Percentiles rank a stretch among this genome's conserved stretches.
Conservation (phyloP, 768 basidiomycete species). For the Hirschioporus abietinus region DNA sequence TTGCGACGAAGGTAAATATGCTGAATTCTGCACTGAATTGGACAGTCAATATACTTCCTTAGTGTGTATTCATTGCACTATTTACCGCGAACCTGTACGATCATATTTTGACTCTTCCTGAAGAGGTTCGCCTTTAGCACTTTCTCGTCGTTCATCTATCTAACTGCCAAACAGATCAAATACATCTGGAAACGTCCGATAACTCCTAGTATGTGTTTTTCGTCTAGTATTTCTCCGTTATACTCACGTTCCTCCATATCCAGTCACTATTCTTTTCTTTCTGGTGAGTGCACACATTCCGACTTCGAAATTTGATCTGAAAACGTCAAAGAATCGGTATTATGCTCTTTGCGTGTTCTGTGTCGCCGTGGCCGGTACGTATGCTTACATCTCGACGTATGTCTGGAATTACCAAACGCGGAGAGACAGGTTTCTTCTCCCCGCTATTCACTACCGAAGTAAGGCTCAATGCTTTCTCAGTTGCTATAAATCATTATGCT, state of each 20-base stretch:
- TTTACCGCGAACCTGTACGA: neutral
- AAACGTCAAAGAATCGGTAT: neutral
- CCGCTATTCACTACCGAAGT: neutral
- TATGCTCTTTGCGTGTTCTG: neutral
- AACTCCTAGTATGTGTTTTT: neutral
- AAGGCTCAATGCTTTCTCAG: neutral
- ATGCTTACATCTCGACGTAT: neutral
- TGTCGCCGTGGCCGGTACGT: neutral
- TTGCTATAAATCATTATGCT: neutral
- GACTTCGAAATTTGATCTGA: neutral
- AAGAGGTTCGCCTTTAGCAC: neutral
- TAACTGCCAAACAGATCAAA: neutral
- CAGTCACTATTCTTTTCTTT: neutral
- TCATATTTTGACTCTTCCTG: slow-evolving; percentile 2
- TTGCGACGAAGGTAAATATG: neutral
- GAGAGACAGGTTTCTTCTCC: neutral
- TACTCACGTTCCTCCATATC: neutral
- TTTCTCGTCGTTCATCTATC: neutral
- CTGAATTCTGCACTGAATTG: neutral
- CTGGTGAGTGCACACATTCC: neutral
- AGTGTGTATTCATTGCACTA: neutral
- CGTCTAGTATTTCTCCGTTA: neutral
- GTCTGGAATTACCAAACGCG: no score
- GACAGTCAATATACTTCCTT: neutral
- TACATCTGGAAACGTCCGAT: neutral